Conservation (phyloP, 1,139 yeast genomes). For the Pichia sp. region DNA sequence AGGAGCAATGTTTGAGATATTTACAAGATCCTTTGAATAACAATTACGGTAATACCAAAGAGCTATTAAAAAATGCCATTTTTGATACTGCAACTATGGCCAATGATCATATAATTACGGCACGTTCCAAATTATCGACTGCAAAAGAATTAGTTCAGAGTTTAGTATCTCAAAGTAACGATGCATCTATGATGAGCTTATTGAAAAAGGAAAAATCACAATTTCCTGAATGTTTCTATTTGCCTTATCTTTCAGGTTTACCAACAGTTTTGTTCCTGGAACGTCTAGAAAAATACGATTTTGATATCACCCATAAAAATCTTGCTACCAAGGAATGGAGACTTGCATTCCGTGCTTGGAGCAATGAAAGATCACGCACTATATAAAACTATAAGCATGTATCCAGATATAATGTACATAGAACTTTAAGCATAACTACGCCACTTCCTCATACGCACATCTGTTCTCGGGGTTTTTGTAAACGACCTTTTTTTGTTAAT, state of each 20-base stretch:
- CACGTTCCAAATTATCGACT: slow-evolving; percentile 42
- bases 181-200: slow-evolving; percentile 27
- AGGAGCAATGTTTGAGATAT: slow-evolving; percentile 51
- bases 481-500: too few species aligned
- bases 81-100: slow-evolving; percentile 70
- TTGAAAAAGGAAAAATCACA: slow-evolving; percentile 17
- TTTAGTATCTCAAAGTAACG: slow-evolving; percentile 22
- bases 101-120: slow-evolving; percentile 71
- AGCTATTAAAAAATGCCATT: slow-evolving; percentile 45
- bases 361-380: slow-evolving; percentile 17
- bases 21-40: slow-evolving; percentile 33
- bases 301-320: slow-evolving; percentile 47
- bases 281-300: slow-evolving; percentile 53
- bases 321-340: slow-evolving; percentile 60
- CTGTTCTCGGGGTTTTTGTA: too few species aligned
- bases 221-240: slow-evolving; percentile 54
- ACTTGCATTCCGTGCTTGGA: slow-evolving; percentile 59
- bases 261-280: slow-evolving; percentile 60
- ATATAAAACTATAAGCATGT: background rate
- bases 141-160: slow-evolving; percentile 30
- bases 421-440: too few species aligned
- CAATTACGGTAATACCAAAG: slow-evolving; percentile 18
- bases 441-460: too few species aligned
- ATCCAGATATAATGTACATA: too few species aligned
- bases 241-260: slow-evolving; percentile 59